Evolutionary conservation across 176 grass and related monocot genomes (phyloP).

Genomic region (Poa pratensis): DNA sequence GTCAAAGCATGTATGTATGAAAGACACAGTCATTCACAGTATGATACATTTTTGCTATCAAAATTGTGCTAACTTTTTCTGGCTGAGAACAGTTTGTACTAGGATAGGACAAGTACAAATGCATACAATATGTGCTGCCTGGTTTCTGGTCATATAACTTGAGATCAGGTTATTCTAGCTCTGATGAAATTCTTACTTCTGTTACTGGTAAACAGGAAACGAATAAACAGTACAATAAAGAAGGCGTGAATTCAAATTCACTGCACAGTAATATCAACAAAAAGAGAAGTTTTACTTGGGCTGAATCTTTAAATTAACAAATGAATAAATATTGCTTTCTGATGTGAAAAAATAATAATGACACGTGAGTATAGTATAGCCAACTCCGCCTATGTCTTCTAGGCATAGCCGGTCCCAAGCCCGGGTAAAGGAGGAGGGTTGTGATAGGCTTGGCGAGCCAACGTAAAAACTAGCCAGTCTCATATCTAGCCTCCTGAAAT

Average conservation of each 20-base stretch:
- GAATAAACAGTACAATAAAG: not conserved
- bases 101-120: not conserved
- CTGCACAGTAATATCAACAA: not conserved
- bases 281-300: not conserved
- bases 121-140: not conserved
- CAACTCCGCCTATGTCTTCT: no score
- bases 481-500: no score
- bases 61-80: not conserved
- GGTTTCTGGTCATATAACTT: not conserved
- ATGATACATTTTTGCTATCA: not conserved
- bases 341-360: not conserved
- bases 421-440: no score
- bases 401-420: no score
- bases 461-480: no score
- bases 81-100: not conserved
- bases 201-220: not conserved
- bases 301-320: not conserved
- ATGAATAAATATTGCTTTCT: conserved; percentile 7
- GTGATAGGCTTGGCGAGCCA: no score
- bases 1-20: not conserved
- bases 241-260: not conserved
- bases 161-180: not conserved
- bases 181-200: not conserved
- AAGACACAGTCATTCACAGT: not conserved
- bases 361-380: not conserved